Evolutionary conservation across 768 basidiomycete species (phyloP).

Genomic region (Kwoniella heveanensis): DNA sequence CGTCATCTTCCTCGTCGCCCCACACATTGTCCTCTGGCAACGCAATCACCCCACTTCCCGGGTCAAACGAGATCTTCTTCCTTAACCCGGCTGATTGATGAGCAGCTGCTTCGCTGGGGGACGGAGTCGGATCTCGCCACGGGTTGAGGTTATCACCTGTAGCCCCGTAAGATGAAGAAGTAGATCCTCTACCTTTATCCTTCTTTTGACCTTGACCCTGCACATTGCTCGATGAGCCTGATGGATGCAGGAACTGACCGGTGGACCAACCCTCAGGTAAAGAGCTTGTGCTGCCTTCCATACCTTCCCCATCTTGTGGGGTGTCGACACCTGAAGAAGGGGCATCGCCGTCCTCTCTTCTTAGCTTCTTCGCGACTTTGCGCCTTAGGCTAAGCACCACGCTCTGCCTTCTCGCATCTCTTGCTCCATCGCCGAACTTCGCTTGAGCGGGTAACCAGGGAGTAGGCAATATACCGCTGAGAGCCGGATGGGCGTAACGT

Average conservation of each 20-base stretch:
- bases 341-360: slow-evolving; percentile 22
- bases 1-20: slow-evolving; percentile 63
- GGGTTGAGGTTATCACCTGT: slow-evolving; percentile 52
- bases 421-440: slow-evolving; percentile 63
- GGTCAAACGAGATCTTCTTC: slow-evolving; percentile 79
- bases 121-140: slow-evolving; percentile 53
- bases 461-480: slow-evolving; percentile 87
- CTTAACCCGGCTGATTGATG: slow-evolving; percentile 1
- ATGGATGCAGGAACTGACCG: slow-evolving; percentile 7
- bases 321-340: slow-evolving; percentile 7
- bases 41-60: slow-evolving; percentile 83
- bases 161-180: slow-evolving; percentile 23
- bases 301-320: neutral
- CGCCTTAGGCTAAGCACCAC: slow-evolving; percentile 41
- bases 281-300: neutral
- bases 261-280: slow-evolving; percentile 60
- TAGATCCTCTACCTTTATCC: slow-evolving; percentile 7
- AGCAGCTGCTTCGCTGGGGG: slow-evolving; percentile 42
- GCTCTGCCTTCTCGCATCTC: slow-evolving; percentile 26
- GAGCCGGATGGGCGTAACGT: slow-evolving; percentile 90
- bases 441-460: slow-evolving; percentile 93
- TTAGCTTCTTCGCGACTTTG: slow-evolving; percentile 39
- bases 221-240: slow-evolving; percentile 44
- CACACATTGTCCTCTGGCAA: slow-evolving; percentile 68
- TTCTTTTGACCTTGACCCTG: slow-evolving; percentile 66